A percentile compares a stretch with the other conserved stretches of the same genome.
Evolutionary conservation across 495 filamentous ascomycete species (phyloP).

Genomic region (Cladorrhinum samala): DNA sequence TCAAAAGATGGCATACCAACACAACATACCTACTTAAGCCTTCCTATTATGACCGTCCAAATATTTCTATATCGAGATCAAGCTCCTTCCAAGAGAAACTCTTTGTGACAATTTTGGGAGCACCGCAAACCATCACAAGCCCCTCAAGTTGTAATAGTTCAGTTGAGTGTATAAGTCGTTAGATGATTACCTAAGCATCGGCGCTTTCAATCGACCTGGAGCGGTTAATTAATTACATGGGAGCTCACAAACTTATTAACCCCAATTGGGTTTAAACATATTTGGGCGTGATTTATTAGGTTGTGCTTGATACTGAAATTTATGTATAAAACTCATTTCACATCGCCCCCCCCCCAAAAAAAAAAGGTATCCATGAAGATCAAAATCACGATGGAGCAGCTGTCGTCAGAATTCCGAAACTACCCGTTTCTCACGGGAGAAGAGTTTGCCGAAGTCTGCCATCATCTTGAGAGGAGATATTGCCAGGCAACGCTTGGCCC

Average conservation of each 20-base stretch:
- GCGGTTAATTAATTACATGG: too few relatives aligned
- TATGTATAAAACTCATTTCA: neutral
- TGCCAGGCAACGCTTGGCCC: constrained; percentile 43
- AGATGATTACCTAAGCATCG: neutral
- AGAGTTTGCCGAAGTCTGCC: constrained; percentile 58
- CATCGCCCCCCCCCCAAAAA: too few relatives aligned
- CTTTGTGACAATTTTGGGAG: too few relatives aligned
- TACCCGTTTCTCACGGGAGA: constrained; percentile 53
- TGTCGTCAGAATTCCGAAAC: constrained; percentile 24
- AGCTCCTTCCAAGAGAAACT: too few relatives aligned
- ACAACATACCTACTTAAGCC: too few relatives aligned
- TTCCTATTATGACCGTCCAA: too few relatives aligned
- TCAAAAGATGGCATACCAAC: too few relatives aligned
- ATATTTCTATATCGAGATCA: too few relatives aligned
- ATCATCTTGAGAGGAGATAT: constrained; percentile 51
- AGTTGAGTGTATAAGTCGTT: neutral
- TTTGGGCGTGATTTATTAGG: constrained; percentile 1
- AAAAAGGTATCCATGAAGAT: too few relatives aligned
- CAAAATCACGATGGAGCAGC: neutral
- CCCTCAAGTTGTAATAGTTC: too few relatives aligned
- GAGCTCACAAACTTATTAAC: too few relatives aligned
- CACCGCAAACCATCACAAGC: too few relatives aligned
- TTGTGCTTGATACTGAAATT: neutral
- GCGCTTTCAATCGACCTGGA: neutral
- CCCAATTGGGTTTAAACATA: neutral